Percentiles rank a stretch among this genome's conserved stretches.
These are phyloP conservation scores for Beauveria sp. DNA, from an alignment of 2,329 filamentous ascomycete genomes.

Conservation along the genomic window DNA sequence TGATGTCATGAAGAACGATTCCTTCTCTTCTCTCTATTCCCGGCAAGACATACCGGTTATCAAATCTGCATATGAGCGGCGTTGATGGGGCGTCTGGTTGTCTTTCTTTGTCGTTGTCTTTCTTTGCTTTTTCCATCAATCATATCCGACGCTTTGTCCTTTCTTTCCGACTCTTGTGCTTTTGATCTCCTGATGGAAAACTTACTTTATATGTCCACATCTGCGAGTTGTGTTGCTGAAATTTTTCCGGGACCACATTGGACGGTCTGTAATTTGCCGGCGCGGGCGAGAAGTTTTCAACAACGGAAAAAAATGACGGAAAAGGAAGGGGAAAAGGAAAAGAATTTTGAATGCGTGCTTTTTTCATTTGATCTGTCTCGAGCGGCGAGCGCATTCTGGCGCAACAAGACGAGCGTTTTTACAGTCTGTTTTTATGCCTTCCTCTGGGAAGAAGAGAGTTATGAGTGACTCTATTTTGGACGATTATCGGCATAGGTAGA, in stretches of 20 bases:
- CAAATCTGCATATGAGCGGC: conserved; percentile 24
- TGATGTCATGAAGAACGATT: not conserved
- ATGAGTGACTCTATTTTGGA: too few species aligned
- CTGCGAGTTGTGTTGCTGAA: not conserved
- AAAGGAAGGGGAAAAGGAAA: not conserved
- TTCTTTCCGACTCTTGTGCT: not conserved
- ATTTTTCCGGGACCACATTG: not conserved
- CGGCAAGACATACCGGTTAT: not conserved
- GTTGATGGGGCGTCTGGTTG: conserved; percentile 17
- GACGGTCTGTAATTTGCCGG: not conserved
- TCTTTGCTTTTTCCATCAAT: not conserved
- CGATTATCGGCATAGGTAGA: not conserved
- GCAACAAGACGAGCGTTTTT: not conserved
- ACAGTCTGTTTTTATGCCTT: not conserved
- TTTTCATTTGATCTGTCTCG: not conserved
- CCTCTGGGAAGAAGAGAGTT: not conserved
- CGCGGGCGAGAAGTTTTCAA: not conserved
- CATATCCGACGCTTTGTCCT: not conserved
- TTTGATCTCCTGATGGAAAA: not conserved
- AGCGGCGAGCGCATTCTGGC: not conserved
- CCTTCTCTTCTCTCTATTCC: conserved; percentile 5
- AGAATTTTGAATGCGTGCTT: not conserved
- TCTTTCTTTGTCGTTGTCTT: conserved; percentile 8
- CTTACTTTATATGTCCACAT: not conserved
- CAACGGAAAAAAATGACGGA: not conserved